Evolutionary conservation across 495 filamentous ascomycete species (phyloP).

Genomic region (Clavariopsis aquatica): DNA sequence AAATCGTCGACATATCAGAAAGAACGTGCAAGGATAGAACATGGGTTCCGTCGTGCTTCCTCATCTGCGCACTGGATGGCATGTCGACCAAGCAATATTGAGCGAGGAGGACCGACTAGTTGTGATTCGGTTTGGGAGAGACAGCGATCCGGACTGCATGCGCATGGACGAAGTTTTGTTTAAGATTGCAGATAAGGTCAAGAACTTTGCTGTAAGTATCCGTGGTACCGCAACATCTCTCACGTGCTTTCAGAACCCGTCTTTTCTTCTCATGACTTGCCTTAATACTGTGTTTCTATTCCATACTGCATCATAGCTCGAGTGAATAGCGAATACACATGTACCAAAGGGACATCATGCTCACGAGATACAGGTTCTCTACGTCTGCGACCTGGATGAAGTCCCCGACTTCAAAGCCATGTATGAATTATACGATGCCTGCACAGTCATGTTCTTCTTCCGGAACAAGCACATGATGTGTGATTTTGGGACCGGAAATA

Average conservation of each 20-base stretch:
- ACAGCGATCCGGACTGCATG: conserved; percentile 63
- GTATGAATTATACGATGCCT: conserved; percentile 68
- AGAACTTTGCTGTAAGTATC: conserved; percentile 71
- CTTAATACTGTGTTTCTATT: too few species aligned
- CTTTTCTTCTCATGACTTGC: too few species aligned
- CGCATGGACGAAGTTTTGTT: conserved; percentile 26
- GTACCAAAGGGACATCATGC: not conserved
- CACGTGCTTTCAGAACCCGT: too few species aligned
- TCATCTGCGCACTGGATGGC: conserved; percentile 91
- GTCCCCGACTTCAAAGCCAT: conserved; percentile 96
- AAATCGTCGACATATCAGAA: not conserved
- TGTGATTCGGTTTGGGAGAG: conserved; percentile 89
- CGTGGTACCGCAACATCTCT: too few species aligned
- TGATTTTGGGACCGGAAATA: conserved; percentile 95
- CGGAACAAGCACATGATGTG: conserved; percentile 99
- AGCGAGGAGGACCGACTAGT: conserved; percentile 89
- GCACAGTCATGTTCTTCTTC: conserved; percentile 84
- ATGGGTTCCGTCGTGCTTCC: conserved; percentile 95
- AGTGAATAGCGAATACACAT: not conserved
- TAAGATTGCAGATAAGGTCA: conserved; percentile 67
- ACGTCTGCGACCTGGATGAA: conserved; percentile 94
- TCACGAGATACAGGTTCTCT: conserved; percentile 58
- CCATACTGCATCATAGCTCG: too few species aligned
- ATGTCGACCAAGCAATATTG: conserved; percentile 86
- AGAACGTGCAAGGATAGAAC: not conserved